Evolutionary conservation across 1,284 basidiomycete species (phyloP).

Genomic region (Athelia psychrophila): DNA sequence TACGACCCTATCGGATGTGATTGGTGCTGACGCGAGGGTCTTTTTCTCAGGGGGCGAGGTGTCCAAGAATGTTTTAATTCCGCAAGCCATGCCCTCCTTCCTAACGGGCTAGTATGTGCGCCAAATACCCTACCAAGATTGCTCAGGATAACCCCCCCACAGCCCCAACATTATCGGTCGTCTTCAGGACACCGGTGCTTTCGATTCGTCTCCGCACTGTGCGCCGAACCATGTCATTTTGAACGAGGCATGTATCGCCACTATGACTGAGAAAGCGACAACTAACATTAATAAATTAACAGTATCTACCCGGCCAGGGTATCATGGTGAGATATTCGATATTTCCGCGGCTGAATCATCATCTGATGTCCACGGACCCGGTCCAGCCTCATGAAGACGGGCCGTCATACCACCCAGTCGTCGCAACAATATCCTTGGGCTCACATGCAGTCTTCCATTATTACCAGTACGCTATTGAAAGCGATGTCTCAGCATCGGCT

Average conservation of each 20-base stretch:
- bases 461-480: slow-evolving; percentile 57
- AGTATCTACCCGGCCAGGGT: slow-evolving; percentile 89
- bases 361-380: slow-evolving; percentile 4
- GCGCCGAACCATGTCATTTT: slow-evolving; percentile 85
- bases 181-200: slow-evolving; percentile 60
- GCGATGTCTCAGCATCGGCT: slow-evolving; percentile 4
- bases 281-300: slow-evolving; percentile 10
- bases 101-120: slow-evolving; percentile 51
- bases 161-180: slow-evolving; percentile 80
- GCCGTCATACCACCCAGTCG: slow-evolving; percentile 82
- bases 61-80: slow-evolving; percentile 56
- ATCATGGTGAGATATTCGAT: slow-evolving; percentile 68
- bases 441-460: slow-evolving; percentile 86
- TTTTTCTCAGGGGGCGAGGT: slow-evolving; percentile 61
- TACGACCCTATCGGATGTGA: not conserved
- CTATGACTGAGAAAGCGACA: slow-evolving; percentile 3
- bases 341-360: slow-evolving; percentile 2
- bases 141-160: slow-evolving; percentile 5
- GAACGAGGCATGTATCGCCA: slow-evolving; percentile 58
- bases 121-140: slow-evolving; percentile 12
- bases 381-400: slow-evolving; percentile 91
- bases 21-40: not conserved
- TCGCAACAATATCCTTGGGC: slow-evolving; percentile 87
- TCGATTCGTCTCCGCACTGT: slow-evolving; percentile 57
- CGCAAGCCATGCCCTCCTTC: slow-evolving; percentile 64